phyloP scores from a whole-genome alignment of 106 monocot species.

The Phalaenopsis aphrodite region DNA sequence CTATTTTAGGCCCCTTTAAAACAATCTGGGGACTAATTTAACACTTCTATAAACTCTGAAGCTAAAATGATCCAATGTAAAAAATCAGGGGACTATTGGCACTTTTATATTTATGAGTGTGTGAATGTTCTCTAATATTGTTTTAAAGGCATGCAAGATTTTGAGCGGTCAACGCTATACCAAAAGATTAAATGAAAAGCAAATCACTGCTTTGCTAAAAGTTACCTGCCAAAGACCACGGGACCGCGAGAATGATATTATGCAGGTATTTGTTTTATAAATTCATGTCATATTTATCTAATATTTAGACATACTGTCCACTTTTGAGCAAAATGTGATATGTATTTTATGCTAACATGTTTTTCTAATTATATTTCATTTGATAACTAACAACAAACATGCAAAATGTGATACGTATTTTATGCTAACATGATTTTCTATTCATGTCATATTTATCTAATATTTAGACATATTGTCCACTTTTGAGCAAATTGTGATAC shows the following conservation, averaged over 20 bases:
- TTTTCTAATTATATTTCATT: not conserved
- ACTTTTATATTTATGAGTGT: not conserved
- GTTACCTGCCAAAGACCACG: slow-evolving; percentile 84
- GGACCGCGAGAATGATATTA: slow-evolving; percentile 66
- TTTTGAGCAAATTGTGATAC: not conserved
- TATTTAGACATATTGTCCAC: not conserved
- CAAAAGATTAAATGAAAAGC: slow-evolving; percentile 92
- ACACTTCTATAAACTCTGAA: too few species aligned
- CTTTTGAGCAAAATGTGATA: not conserved
- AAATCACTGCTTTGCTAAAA: slow-evolving; percentile 82
- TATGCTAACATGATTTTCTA: too few species aligned
- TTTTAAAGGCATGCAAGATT: slow-evolving; percentile 77
- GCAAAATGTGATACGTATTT: slow-evolving; percentile 23
- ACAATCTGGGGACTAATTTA: too few species aligned
- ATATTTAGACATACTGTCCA: not conserved
- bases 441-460: not conserved
- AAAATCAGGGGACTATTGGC: too few species aligned
- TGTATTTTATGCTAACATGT: not conserved
- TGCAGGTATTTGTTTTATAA: slow-evolving; percentile 39
- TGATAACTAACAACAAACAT: slow-evolving; percentile 11
- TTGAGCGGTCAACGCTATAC: slow-evolving; percentile 95
- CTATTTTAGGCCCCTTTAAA: too few species aligned
- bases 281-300: not conserved
- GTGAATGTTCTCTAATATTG: slow-evolving; percentile 1
- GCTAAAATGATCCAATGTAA: too few species aligned